Conservation (phyloP, 495 filamentous ascomycete species). For the Aspergillus nidulans region DNA sequence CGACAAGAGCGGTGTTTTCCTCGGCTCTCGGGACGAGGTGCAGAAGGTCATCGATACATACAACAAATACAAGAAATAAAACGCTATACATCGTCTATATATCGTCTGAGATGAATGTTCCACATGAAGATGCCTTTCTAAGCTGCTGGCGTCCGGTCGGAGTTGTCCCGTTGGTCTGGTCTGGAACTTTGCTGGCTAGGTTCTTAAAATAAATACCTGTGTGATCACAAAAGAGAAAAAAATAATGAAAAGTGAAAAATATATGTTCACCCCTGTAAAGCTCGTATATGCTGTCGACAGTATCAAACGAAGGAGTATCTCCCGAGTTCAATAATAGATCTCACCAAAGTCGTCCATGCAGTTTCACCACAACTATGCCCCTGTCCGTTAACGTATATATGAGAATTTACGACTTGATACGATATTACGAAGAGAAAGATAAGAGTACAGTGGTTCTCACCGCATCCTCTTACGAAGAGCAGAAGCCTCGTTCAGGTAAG, state of each 20-base stretch:
- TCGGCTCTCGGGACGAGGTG: conserved; percentile 91
- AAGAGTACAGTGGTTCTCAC: too few relatives aligned
- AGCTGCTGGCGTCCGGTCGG: conserved; percentile 12
- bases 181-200: conserved; percentile 1
- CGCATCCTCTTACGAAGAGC: too few relatives aligned
- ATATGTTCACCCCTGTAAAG: background rate
- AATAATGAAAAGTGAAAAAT: background rate
- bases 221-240: background rate
- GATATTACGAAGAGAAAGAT: too few relatives aligned
- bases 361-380: too few relatives aligned
- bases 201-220: conserved; percentile 2
- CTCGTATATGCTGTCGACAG: too few relatives aligned
- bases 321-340: too few relatives aligned
- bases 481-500: too few relatives aligned
- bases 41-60: conserved; percentile 80
- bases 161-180: conserved; percentile 1
- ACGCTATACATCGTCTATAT: too few relatives aligned
- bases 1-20: conserved; percentile 91
- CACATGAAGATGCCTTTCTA: background rate
- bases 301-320: too few relatives aligned
- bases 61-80: conserved; percentile 41
- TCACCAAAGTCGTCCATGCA: too few relatives aligned
- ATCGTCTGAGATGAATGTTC: background rate
- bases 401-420: too few relatives aligned
- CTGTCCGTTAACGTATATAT: too few relatives aligned